A percentile compares a stretch with the other conserved stretches of the same genome.
phyloP scores from a whole-genome alignment of 2,329 filamentous ascomycete genomes.

The Xylogone sp. region DNA sequence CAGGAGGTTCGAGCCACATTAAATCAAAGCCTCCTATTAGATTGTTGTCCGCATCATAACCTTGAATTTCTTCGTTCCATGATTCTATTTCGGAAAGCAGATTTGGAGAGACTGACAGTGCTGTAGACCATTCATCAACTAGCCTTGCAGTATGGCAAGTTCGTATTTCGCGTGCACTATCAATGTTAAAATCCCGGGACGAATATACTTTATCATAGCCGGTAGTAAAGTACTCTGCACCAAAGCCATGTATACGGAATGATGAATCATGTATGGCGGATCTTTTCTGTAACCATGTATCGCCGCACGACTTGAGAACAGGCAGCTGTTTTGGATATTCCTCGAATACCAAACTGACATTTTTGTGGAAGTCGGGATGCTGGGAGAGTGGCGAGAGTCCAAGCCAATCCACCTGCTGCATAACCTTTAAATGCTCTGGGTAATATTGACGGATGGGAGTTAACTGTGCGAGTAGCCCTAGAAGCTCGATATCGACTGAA shows the following conservation, averaged over 20 bases:
- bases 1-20: slow-evolving; percentile 12
- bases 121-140: slow-evolving; percentile 14
- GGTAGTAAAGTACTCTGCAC: slow-evolving; percentile 31
- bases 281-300: slow-evolving; percentile 7
- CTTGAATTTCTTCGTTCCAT: slow-evolving; percentile 10
- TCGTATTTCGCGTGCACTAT: slow-evolving; percentile 5
- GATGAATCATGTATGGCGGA: slow-evolving; percentile 28
- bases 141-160: slow-evolving; percentile 14
- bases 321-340: background rate
- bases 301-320: background rate
- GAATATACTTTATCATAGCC: slow-evolving; percentile 28
- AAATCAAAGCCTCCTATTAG: slow-evolving; percentile 12
- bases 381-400: slow-evolving; percentile 39
- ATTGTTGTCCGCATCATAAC: background rate
- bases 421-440: slow-evolving; percentile 33
- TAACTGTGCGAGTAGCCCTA: slow-evolving; percentile 35
- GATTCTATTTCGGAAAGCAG: slow-evolving; percentile 19
- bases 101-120: slow-evolving; percentile 4
- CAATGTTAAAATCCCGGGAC: slow-evolving; percentile 22
- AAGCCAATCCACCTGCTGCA: slow-evolving; percentile 46
- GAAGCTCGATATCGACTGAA: slow-evolving; percentile 28
- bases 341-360: slow-evolving; percentile 32
- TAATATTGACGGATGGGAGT: slow-evolving; percentile 43
- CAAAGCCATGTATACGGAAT: slow-evolving; percentile 31
- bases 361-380: slow-evolving; percentile 36